Evolutionary conservation across 2,329 filamentous ascomycete species (phyloP), one percentile per base, ranked within the genome.

Genomic region (Chlorencoelia australis): DNA sequence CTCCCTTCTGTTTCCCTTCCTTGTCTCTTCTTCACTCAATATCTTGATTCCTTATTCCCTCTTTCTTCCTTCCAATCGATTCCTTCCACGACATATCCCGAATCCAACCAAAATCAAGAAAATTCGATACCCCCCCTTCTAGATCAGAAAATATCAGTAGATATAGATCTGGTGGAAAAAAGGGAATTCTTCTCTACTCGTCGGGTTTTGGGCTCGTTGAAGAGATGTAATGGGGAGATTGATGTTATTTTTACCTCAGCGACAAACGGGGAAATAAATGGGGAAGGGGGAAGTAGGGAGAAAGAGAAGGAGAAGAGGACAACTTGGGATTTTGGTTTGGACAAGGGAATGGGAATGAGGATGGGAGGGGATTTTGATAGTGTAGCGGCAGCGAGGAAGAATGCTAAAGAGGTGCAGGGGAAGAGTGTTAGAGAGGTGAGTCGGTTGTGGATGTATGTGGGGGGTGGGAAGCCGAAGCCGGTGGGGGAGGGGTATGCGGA

Each of bases 151-250:
- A 29, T 44, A 7, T n/a, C n/a, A 4, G 40, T 46, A 15, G 44
- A 46, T 31, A 31, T 37, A 8, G 22, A 36, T 8, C 45, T 39
- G 11, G 44, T 40, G 3, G 44, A 45, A 21, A 42, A 46, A 17
- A 16, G 42, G 11, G 44, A 46, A 17, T 45, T 46, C 28, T n/a
- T n/a, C n/a, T n/a, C n/a, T n/a, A n/a, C n/a, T n/a, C n/a, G n/a
- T n/a, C n/a, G n/a, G n/a, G n/a, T n/a, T n/a, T n/a, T n/a, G n/a
- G n/a, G n/a, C n/a, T n/a, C n/a, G n/a, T n/a, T n/a, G n/a, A n/a
- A n/a, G n/a, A n/a, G n/a, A n/a, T n/a, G n/a, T n/a, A n/a, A n/a
- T n/a, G n/a, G n/a, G n/a, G n/a, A n/a, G n/a, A n/a, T n/a, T n/a
- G n/a, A n/a, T n/a, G n/a, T n/a, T n/a, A n/a, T n/a, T n/a, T n/a